Evolutionary conservation across 257 asterid species (phyloP).

Genomic region (Asclepias syriaca): DNA sequence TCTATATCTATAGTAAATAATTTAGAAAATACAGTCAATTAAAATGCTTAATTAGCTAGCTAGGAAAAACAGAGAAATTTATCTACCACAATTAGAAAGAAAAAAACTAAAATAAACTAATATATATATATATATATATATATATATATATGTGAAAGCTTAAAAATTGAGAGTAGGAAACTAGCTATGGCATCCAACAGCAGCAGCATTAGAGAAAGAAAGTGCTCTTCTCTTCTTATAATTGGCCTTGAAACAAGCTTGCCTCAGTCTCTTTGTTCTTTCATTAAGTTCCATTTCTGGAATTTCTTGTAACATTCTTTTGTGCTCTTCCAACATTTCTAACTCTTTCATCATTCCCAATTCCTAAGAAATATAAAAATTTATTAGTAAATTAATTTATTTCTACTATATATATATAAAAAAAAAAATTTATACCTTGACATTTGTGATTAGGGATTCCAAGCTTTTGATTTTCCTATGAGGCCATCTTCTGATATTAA

Average conservation of each 20-base stretch:
- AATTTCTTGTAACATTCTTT: constrained; percentile 46
- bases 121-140: too few species aligned
- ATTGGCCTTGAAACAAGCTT: constrained; percentile 91
- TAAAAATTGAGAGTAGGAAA: not conserved
- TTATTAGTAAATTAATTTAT: too few species aligned
- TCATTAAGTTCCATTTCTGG: constrained; percentile 83
- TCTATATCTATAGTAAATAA: too few species aligned
- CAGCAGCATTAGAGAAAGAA: too few species aligned
- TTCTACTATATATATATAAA: too few species aligned
- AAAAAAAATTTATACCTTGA: constrained; percentile 39
- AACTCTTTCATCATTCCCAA: constrained; percentile 61
- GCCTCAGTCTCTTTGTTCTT: constrained; percentile 71
- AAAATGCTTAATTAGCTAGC: not conserved
- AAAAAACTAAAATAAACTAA: too few species aligned
- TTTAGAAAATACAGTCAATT: too few species aligned
- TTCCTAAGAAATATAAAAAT: too few species aligned
- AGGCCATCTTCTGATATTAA: constrained; percentile 77
- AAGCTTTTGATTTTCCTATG: constrained; percentile 88
- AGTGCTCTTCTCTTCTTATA: constrained; percentile 77
- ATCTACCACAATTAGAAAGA: not conserved
- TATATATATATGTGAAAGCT: too few species aligned
- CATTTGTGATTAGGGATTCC: constrained; percentile 65
- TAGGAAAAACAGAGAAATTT: too few species aligned
- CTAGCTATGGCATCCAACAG: too few species aligned
- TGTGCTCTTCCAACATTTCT: constrained; percentile 71